Percentiles rank a stretch among this genome's conserved stretches.
Conservation (phyloP, 1,139 yeast genomes). For the Pichia sp. region DNA sequence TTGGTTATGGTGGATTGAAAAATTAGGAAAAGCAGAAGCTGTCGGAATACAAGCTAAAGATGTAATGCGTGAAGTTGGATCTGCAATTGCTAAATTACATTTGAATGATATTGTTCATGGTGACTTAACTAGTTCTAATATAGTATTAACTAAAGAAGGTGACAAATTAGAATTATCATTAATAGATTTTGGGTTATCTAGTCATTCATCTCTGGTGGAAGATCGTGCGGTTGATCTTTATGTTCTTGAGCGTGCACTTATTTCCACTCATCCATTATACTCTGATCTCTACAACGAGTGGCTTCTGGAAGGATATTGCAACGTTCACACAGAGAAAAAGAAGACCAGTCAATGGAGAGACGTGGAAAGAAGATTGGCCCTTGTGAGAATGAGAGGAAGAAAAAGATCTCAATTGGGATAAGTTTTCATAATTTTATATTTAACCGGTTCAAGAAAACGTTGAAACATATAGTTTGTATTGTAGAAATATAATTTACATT, state of each 20-base stretch:
- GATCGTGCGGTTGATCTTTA: slow-evolving; percentile 96
- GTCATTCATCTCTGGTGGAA: slow-evolving; percentile 72
- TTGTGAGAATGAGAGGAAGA: slow-evolving; percentile 86
- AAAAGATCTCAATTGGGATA: slow-evolving; percentile 88
- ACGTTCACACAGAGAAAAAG: slow-evolving; percentile 30
- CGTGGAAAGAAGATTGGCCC: slow-evolving; percentile 60
- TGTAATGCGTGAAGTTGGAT: slow-evolving; percentile 53
- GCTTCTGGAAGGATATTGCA: slow-evolving; percentile 67
- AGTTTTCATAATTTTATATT: neutral
- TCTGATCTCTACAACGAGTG: slow-evolving; percentile 60
- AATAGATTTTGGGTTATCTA: slow-evolving; percentile 88
- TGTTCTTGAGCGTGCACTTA: slow-evolving; percentile 85
- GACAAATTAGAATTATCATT: slow-evolving; percentile 38
- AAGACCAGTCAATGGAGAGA: slow-evolving; percentile 33
- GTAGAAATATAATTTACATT: no score
- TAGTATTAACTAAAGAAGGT: slow-evolving; percentile 42
- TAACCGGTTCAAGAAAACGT: no score
- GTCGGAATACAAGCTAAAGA: slow-evolving; percentile 34
- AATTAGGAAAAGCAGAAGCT: slow-evolving; percentile 30
- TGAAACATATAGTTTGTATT: no score
- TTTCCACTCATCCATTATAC: slow-evolving; percentile 80
- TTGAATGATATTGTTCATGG: slow-evolving; percentile 82
- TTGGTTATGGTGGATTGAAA: slow-evolving; percentile 61
- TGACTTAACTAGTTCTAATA: slow-evolving; percentile 87
- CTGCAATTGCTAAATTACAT: slow-evolving; percentile 67